phyloP scores from a whole-genome alignment of 331 rosid genomes.

The Quercus lobata region DNA sequence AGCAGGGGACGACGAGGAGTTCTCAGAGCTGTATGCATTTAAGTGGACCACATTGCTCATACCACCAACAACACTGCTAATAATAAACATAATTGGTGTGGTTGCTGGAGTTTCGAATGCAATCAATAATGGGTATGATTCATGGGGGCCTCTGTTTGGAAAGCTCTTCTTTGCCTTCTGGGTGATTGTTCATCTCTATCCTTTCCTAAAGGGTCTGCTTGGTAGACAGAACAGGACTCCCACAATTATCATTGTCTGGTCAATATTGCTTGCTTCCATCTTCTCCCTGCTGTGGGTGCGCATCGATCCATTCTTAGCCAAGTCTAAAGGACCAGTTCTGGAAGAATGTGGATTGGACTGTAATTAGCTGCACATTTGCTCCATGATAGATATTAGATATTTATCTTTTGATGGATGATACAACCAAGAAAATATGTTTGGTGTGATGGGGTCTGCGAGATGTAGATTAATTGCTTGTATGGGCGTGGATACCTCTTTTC shows the following conservation, averaged over 20 bases:
- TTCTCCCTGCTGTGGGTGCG: conserved; percentile 40
- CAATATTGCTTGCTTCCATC: conserved; percentile 35
- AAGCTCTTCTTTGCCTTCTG: conserved; percentile 39
- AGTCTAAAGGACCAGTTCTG: conserved; percentile 18
- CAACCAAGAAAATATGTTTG: neutral
- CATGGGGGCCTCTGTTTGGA: conserved; percentile 41
- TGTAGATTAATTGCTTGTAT: conserved; percentile 18
- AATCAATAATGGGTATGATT: conserved; percentile 28
- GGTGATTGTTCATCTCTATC: conserved; percentile 43
- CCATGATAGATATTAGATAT: neutral
- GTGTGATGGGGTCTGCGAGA: conserved; percentile 16
- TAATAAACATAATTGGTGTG: conserved; percentile 32
- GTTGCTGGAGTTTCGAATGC: conserved; percentile 33
- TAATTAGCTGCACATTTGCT: conserved; percentile 12
- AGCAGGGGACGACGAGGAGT: conserved; percentile 19
- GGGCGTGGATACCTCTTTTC: neutral
- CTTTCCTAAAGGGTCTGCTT: conserved; percentile 37
- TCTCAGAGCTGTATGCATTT: conserved; percentile 26
- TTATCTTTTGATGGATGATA: neutral
- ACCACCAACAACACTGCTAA: conserved; percentile 34
- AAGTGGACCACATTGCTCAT: conserved; percentile 35
- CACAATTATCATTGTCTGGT: conserved; percentile 37
- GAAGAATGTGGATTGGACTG: conserved; percentile 43
- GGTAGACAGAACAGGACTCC: conserved; percentile 40
- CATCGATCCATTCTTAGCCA: conserved; percentile 30